phyloP scores from a whole-genome alignment of 768 basidiomycete genomes.

The Trametes cinnabarina region DNA sequence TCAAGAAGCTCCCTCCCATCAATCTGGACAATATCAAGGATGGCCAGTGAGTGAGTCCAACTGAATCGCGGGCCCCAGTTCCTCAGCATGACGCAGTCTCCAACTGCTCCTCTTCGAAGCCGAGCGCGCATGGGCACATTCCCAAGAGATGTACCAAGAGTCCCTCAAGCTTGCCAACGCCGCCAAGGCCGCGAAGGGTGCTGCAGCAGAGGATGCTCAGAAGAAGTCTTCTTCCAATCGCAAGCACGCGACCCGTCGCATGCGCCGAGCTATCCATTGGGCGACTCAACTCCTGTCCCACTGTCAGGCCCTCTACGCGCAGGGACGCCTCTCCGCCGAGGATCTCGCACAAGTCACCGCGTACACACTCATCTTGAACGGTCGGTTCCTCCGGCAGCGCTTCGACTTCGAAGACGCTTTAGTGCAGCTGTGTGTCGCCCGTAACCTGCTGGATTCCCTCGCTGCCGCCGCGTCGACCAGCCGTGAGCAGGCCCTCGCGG shows the following conservation, averaged over 20 bases:
- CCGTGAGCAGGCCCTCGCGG: constrained; percentile 83
- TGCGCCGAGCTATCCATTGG: constrained; percentile 78
- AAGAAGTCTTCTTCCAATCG: constrained; percentile 56
- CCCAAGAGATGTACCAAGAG: constrained; percentile 68
- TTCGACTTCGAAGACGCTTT: constrained; percentile 76
- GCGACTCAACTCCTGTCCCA: constrained; percentile 73
- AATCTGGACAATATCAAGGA: constrained; percentile 71
- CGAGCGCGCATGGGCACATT: constrained; percentile 89
- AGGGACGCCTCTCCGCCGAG: constrained; percentile 51
- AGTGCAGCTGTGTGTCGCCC: constrained; percentile 75
- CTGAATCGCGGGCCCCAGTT: neutral
- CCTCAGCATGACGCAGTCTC: constrained; percentile 44
- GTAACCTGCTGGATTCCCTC: constrained; percentile 67
- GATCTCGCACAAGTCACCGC: constrained; percentile 67
- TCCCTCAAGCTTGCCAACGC: constrained; percentile 50
- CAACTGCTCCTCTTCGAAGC: constrained; percentile 86
- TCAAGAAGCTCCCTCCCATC: constrained; percentile 76
- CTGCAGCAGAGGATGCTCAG: constrained; percentile 22
- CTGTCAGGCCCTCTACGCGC: constrained; percentile 60
- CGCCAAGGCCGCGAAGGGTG: constrained; percentile 15
- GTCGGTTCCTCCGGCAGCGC: constrained; percentile 76
- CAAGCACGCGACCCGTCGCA: constrained; percentile 74
- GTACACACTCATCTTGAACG: constrained; percentile 79
- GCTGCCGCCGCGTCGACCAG: constrained; percentile 63
- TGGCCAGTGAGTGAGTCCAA: constrained; percentile 65